A percentile compares a stretch with the other conserved stretches of the same genome.
Conservation (phyloP, 176 grass and related monocot genomes). For the Puccinellia tenuiflora region DNA sequence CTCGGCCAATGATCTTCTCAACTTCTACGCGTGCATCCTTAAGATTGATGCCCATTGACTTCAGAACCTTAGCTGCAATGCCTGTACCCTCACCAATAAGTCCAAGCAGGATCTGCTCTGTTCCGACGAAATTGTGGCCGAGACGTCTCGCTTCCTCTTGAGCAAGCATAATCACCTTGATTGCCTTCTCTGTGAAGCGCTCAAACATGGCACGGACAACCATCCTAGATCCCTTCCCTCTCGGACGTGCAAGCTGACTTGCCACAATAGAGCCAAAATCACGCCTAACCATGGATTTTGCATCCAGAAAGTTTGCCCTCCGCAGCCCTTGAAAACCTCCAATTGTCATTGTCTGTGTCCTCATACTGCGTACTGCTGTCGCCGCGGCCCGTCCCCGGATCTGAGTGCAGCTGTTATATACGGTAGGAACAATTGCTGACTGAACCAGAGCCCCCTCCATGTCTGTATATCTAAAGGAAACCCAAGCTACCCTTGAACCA, state of each 20-base stretch:
- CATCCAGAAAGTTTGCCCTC: constrained; percentile 46
- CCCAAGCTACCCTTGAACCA: constrained; percentile 2
- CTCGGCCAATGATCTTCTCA: constrained; percentile 91
- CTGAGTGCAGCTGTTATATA: constrained; percentile 40
- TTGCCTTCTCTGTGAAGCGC: constrained; percentile 90
- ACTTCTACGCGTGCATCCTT: constrained; percentile 94
- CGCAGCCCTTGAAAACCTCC: constrained; percentile 59
- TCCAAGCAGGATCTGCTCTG: constrained; percentile 86
- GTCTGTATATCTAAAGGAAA: not conserved
- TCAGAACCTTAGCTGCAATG: constrained; percentile 91
- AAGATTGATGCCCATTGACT: constrained; percentile 95
- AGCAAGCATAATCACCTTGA: constrained; percentile 98
- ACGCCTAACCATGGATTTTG: constrained; percentile 20
- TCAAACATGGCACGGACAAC: constrained; percentile 87
- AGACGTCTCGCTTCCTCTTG: constrained; percentile 89
- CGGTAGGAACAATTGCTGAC: constrained; percentile 53
- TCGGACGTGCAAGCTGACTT: constrained; percentile 44
- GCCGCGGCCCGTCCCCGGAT: constrained; percentile 14
- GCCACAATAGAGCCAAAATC: constrained; percentile 48
- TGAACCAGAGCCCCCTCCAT: constrained; percentile 85
- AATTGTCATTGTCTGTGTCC: constrained; percentile 26
- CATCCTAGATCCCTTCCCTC: constrained; percentile 34
- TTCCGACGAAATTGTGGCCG: constrained; percentile 93
- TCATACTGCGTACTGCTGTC: constrained; percentile 41
- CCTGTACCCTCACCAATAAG: constrained; percentile 86